Evolutionary conservation across 176 grass and related monocot genomes (phyloP).

Genomic region (Aechmea fasciata): DNA sequence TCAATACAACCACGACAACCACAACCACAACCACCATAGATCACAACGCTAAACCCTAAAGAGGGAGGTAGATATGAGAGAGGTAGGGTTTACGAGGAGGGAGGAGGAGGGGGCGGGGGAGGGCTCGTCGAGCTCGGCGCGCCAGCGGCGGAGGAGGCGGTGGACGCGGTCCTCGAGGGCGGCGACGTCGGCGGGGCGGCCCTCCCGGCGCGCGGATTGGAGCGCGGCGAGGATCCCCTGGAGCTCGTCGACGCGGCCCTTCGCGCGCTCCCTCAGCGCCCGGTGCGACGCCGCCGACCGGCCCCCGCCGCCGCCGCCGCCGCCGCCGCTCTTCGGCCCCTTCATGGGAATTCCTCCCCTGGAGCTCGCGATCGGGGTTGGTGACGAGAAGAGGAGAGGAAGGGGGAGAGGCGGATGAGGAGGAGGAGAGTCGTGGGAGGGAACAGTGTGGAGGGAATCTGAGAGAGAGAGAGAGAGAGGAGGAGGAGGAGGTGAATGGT

Average conservation of each 20-base stretch:
- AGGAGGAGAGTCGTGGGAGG: neutral
- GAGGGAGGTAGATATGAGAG: neutral
- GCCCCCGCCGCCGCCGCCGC: neutral
- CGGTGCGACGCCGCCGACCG: slow-evolving; percentile 18
- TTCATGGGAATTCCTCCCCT: slow-evolving; percentile 7
- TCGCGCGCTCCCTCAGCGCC: slow-evolving; percentile 10
- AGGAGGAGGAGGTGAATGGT: neutral
- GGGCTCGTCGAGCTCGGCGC: slow-evolving; percentile 16
- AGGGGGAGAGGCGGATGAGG: neutral
- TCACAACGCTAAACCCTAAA: neutral
- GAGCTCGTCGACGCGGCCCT: slow-evolving; percentile 28
- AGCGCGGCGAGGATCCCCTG: slow-evolving; percentile 19
- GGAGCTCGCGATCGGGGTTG: neutral
- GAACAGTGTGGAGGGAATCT: neutral
- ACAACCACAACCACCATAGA: neutral
- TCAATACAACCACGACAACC: neutral
- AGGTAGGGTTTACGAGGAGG: neutral
- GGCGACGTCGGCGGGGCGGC: slow-evolving; percentile 12
- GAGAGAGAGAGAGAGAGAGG: neutral
- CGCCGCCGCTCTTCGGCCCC: neutral
- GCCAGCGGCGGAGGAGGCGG: slow-evolving; percentile 16
- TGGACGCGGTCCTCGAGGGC: slow-evolving; percentile 24
- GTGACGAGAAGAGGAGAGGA: neutral
- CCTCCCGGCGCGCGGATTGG: slow-evolving; percentile 19
- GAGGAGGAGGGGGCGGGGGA: slow-evolving; percentile 14